Evolutionary conservation across 371 early-diverging fungal species (phyloP).

Genomic region (Dentiscutata heterogama): DNA sequence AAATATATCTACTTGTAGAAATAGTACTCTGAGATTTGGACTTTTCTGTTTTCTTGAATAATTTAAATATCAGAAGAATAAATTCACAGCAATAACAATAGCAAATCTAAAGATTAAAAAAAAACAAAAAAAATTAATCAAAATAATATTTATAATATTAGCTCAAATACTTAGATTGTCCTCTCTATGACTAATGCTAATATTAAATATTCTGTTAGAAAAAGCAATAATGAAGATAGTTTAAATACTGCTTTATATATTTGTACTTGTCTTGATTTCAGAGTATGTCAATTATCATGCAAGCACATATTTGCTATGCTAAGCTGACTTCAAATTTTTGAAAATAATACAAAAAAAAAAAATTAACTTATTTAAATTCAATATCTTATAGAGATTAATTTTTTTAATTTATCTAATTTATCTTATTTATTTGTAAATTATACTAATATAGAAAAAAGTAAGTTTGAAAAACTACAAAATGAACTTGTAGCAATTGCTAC

Average conservation of each 20-base stretch:
- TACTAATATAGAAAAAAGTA: too few relatives aligned
- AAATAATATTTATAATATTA: not conserved
- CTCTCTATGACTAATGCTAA: not conserved
- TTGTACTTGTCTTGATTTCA: not conserved
- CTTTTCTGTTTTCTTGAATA: too few relatives aligned
- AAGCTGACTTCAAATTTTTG: not conserved
- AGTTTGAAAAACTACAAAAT: too few relatives aligned
- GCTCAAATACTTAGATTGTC: not conserved
- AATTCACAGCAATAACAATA: too few relatives aligned
- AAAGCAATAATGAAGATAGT: not conserved
- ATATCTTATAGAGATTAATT: too few relatives aligned
- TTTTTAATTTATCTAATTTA: too few relatives aligned
- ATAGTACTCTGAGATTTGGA: too few relatives aligned
- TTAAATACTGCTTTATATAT: not conserved
- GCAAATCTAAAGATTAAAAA: too few relatives aligned
- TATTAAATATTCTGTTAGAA: not conserved
- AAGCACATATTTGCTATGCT: not conserved
- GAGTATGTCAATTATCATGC: not conserved
- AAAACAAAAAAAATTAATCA: not conserved
- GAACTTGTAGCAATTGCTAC: too few relatives aligned
- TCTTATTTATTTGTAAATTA: too few relatives aligned
- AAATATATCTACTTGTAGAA: not conserved
- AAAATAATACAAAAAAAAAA: not conserved
- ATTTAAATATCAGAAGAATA: too few relatives aligned
- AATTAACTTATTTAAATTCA: too few relatives aligned